Conservation (phyloP, 2,329 filamentous ascomycete genomes). For the Fusarium sp. region DNA sequence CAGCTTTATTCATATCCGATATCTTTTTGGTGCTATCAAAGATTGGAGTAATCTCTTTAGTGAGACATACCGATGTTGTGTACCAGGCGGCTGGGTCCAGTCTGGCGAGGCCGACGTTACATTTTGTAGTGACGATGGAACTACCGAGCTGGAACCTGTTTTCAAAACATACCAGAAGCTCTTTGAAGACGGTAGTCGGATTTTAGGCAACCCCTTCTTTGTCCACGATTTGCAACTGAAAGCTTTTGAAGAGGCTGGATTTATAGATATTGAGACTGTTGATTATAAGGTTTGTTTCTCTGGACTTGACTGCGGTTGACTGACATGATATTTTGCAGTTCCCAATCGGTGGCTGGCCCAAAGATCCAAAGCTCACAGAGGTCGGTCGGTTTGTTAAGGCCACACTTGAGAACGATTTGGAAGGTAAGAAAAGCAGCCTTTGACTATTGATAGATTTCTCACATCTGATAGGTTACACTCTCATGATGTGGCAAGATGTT, state of each 20-base stretch:
- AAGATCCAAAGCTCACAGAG: neutral
- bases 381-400: neutral
- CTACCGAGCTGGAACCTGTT: neutral
- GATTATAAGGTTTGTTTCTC: neutral
- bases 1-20: neutral
- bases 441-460: accelerated
- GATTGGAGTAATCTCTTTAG: neutral
- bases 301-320: accelerated
- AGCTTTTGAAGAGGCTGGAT: neutral
- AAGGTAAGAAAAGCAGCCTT: neutral
- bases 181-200: neutral
- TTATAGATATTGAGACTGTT: neutral
- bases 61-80: neutral
- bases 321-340: neutral
- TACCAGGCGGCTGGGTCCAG: neutral
- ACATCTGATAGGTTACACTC: neutral
- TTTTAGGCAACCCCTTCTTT: neutral
- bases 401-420: neutral
- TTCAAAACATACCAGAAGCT: neutral
- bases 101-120: neutral
- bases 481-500: neutral
- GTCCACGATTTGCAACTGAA: neutral
- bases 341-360: neutral
- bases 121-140: neutral
- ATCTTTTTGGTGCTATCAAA: neutral